Evolutionary conservation across 176 grass and related monocot genomes (phyloP).

Genomic region (Pontederia paniculata): DNA sequence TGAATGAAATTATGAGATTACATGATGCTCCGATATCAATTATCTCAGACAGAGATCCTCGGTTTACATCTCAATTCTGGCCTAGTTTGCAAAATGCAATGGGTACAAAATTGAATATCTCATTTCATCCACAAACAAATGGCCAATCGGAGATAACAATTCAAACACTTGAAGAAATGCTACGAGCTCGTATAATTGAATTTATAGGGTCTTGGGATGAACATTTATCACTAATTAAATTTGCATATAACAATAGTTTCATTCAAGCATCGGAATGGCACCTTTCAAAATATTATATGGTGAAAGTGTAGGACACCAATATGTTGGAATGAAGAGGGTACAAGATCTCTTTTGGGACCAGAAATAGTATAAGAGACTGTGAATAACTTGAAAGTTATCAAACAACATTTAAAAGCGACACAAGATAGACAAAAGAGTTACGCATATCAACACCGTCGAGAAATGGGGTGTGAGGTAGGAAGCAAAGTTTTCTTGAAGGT

Average conservation of each 20-base stretch:
- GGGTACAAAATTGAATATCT: background rate
- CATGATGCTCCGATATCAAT: no score
- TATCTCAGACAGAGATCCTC: no score
- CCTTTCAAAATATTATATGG: constrained; percentile 1
- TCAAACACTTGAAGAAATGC: constrained; percentile 5
- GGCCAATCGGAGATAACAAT: background rate
- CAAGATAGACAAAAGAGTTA: no score
- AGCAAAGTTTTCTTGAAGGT: no score
- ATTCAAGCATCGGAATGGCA: background rate
- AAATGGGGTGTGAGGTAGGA: no score
- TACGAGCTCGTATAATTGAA: background rate
- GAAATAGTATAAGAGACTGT: background rate
- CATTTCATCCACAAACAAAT: constrained; percentile 1
- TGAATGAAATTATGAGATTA: no score
- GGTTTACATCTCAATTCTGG: background rate
- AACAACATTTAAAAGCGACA: background rate
- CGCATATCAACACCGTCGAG: no score
- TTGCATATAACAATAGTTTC: constrained; percentile 8
- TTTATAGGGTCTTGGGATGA: background rate
- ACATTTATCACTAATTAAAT: background rate
- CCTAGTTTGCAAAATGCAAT: background rate
- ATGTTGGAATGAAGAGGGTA: background rate
- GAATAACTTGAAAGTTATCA: background rate
- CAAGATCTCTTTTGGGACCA: background rate
- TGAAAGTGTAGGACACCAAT: background rate